Conservation (phyloP, 441 rosid species). For the Gossypium gossypioides region DNA sequence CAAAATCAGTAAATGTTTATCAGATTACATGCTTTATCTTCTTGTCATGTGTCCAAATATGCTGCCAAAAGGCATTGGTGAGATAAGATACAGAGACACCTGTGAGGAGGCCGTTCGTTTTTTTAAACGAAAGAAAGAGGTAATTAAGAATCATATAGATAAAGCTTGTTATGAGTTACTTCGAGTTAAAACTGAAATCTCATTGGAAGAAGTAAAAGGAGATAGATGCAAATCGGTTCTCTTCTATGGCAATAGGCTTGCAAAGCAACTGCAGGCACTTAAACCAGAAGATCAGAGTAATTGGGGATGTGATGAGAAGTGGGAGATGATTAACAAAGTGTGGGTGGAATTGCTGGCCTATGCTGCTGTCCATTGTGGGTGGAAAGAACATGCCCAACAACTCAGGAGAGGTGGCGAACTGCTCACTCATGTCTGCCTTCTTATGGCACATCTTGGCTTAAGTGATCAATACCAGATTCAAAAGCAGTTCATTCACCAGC, state of each 20-base stretch:
- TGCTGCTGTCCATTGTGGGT: slow-evolving; percentile 15
- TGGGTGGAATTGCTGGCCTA: slow-evolving; percentile 19
- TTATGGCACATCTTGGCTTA: slow-evolving; percentile 17
- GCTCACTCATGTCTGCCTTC: slow-evolving; percentile 18
- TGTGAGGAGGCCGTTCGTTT: background rate
- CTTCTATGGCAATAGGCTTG: slow-evolving; percentile 6
- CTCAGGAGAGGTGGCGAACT: slow-evolving; percentile 18
- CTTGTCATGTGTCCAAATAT: background rate
- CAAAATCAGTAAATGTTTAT: slow-evolving; percentile 4
- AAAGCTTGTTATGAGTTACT: background rate
- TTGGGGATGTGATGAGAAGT: background rate
- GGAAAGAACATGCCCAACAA: slow-evolving; percentile 16
- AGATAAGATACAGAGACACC: slow-evolving; percentile 9
- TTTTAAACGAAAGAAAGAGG: background rate
- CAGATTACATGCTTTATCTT: slow-evolving; percentile 18
- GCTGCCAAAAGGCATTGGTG: slow-evolving; percentile 18
- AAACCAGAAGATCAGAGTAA: background rate
- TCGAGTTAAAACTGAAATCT: background rate
- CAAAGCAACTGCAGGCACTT: background rate
- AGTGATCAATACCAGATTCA: background rate
- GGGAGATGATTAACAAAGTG: slow-evolving; percentile 14
- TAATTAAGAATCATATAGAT: background rate
- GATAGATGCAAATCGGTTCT: slow-evolving; percentile 2
- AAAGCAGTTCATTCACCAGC: background rate
- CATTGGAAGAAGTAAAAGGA: background rate